Conservation (phyloP, 768 basidiomycete genomes). For the Neoboletus magnificus region DNA sequence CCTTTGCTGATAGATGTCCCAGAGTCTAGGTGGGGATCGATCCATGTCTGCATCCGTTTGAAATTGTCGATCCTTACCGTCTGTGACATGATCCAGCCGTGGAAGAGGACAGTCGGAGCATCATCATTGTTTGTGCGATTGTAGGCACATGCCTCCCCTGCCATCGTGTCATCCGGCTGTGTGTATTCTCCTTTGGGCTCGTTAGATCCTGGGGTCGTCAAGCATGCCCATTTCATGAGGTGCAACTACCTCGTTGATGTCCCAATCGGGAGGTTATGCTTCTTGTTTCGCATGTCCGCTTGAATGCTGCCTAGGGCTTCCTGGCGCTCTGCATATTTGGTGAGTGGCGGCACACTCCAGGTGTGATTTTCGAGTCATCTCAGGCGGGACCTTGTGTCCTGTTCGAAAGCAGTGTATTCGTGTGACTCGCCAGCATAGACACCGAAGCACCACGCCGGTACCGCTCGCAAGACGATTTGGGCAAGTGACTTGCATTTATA, state of each 20-base stretch:
- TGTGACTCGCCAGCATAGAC: neutral
- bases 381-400: slow-evolving; percentile 2
- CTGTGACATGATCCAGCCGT: slow-evolving; percentile 5
- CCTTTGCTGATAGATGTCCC: neutral
- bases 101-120: slow-evolving; percentile 5
- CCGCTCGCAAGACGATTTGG: slow-evolving; percentile 18
- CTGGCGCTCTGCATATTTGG: neutral
- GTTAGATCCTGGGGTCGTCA: slow-evolving; percentile 10
- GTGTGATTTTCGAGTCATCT: slow-evolving; percentile 4
- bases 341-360: neutral
- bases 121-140: slow-evolving; percentile 1
- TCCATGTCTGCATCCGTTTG: slow-evolving; percentile 11
- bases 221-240: slow-evolving; percentile 18
- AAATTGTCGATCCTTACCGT: slow-evolving; percentile 18
- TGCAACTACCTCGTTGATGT: slow-evolving; percentile 10
- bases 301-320: neutral
- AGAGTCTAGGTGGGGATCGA: slow-evolving; percentile 6
- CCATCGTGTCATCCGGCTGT: slow-evolving; percentile 23
- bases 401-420: neutral
- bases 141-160: neutral
- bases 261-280: neutral
- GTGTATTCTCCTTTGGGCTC: slow-evolving; percentile 22
- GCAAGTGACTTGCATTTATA: slow-evolving; percentile 19
- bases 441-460: slow-evolving; percentile 17
- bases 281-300: neutral